Conservation (phyloP, 2,329 filamentous ascomycete species). For the Pestalotiopsis sp. region DNA sequence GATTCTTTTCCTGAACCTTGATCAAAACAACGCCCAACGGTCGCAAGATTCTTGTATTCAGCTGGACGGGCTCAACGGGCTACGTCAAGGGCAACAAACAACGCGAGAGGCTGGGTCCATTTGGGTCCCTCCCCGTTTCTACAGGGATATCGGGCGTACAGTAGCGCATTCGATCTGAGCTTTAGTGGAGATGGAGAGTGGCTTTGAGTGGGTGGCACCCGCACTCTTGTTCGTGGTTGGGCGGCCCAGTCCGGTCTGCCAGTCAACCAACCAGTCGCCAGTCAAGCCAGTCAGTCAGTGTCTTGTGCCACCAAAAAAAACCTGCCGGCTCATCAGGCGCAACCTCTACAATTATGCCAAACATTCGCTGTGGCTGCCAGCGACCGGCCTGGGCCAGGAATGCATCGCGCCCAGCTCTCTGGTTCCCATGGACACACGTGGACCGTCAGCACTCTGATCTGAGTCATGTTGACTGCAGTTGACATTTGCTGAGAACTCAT, state of each 20-base stretch:
- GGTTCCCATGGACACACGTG: background rate
- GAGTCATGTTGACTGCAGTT: background rate
- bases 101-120: slow-evolving; percentile 4
- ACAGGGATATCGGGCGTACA: background rate
- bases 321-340: background rate
- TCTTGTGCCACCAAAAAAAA: background rate
- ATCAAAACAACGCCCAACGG: background rate
- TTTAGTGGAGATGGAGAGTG: background rate
- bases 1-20: background rate
- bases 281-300: background rate
- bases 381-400: background rate
- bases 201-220: background rate
- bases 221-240: background rate
- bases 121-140: background rate
- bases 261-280: too few relatives aligned
- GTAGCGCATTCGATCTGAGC: background rate
- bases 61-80: background rate
- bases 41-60: background rate
- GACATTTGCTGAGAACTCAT: background rate
- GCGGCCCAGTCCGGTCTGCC: background rate
- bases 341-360: background rate
- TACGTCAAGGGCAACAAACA: slow-evolving; percentile 2
- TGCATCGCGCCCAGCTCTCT: background rate
- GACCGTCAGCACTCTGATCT: background rate
- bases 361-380: background rate